Evolutionary conservation across 2,329 filamentous ascomycete species (phyloP).

Genomic region (Talaromyces sp.): DNA sequence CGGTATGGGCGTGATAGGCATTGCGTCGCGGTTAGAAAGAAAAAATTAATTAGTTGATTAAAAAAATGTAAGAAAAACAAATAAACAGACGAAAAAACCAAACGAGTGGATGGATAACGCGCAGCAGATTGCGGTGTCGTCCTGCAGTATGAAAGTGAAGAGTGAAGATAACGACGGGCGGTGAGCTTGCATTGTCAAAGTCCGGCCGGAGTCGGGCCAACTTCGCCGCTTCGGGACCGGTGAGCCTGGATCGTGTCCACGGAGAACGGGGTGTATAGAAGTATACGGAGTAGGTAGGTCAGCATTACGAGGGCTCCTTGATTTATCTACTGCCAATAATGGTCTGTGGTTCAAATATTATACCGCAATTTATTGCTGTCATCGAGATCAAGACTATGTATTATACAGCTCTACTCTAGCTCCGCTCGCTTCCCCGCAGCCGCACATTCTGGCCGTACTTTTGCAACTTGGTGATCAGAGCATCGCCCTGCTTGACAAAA

Average conservation of each 20-base stretch:
- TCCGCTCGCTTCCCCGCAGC: slow-evolving; percentile 88
- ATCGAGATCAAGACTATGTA: not conserved
- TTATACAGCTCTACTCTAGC: slow-evolving; percentile 39
- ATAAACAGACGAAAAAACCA: not conserved
- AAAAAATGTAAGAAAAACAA: not conserved
- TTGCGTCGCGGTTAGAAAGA: not conserved
- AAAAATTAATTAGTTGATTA: not conserved
- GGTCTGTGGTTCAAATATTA: not conserved
- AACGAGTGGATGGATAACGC: not conserved
- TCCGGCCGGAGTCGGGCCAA: not conserved
- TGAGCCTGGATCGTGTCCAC: not conserved
- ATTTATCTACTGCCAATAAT: not conserved
- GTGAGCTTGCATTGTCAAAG: not conserved
- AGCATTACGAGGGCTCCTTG: not conserved
- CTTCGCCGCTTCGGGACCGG: not conserved
- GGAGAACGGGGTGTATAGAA: not conserved
- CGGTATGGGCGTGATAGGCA: not conserved
- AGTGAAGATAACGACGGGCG: not conserved
- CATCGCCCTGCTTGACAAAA: slow-evolving; percentile 93
- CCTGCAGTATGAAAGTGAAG: not conserved
- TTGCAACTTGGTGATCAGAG: slow-evolving; percentile 96
- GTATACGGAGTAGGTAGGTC: not conserved
- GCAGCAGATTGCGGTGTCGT: not conserved
- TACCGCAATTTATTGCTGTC: not conserved
- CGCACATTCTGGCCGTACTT: slow-evolving; percentile 98